Percentiles rank a stretch among this genome's conserved stretches.
Evolutionary conservation across 2,329 filamentous ascomycete species (phyloP).

Genomic region (Colletotrichum horii): DNA sequence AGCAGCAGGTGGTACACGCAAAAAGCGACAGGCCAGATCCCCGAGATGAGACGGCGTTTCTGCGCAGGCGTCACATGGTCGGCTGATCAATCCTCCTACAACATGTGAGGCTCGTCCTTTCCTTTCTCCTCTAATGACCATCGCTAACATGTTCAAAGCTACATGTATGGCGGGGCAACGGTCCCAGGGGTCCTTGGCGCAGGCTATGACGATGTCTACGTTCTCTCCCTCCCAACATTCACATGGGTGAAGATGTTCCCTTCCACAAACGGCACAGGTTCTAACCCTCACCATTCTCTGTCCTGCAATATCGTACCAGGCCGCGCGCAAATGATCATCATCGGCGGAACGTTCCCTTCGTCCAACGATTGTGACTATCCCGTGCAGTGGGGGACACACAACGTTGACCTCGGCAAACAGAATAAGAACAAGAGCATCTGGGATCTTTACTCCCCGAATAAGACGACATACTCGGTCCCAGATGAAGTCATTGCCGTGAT

Average conservation of each 20-base stretch:
- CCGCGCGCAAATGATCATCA: constrained; percentile 65
- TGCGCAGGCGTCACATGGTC: constrained; percentile 67
- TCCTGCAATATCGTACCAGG: constrained; percentile 61
- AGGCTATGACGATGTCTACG: constrained; percentile 67
- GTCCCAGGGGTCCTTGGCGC: constrained; percentile 44
- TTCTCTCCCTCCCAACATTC: constrained; percentile 67
- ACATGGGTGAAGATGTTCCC: constrained; percentile 65
- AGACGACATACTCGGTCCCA: constrained; percentile 61
- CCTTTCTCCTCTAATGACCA: not conserved
- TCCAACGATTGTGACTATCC: constrained; percentile 56
- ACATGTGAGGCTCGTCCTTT: constrained; percentile 56
- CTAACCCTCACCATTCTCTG: constrained; percentile 57
- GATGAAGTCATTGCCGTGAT: constrained; percentile 53
- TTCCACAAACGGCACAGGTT: constrained; percentile 39
- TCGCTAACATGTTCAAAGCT: constrained; percentile 41
- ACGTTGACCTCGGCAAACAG: constrained; percentile 57
- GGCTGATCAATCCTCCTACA: constrained; percentile 65
- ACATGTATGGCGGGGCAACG: constrained; percentile 64
- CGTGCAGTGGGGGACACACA: constrained; percentile 59
- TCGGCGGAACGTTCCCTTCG: constrained; percentile 63
- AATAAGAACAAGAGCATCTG: constrained; percentile 52
- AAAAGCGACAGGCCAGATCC: constrained; percentile 57
- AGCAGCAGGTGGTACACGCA: constrained; percentile 67
- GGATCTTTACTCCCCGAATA: constrained; percentile 54
- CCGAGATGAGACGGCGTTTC: constrained; percentile 59